Conservation (phyloP, 352 stramenopile species). For the Aphanomyces astaci region DNA sequence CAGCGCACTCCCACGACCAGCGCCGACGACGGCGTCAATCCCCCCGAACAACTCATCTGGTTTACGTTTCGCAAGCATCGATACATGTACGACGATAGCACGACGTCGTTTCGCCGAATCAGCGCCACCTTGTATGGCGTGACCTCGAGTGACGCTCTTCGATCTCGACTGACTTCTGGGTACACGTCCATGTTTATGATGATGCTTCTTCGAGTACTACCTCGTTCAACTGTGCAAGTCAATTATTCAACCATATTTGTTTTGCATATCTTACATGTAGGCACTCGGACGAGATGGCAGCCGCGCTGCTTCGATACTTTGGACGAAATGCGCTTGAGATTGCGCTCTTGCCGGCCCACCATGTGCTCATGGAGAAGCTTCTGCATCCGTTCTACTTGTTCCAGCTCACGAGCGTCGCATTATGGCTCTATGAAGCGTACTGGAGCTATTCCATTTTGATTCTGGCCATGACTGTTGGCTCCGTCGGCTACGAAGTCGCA, state of each 20-base stretch:
- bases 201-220: not conserved
- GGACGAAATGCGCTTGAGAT: slow-evolving; percentile 55
- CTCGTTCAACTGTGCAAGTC: not conserved
- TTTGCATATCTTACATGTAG: not conserved
- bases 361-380: slow-evolving; percentile 55
- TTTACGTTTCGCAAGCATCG: slow-evolving; percentile 69
- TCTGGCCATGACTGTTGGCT: slow-evolving; percentile 50
- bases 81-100: slow-evolving; percentile 51
- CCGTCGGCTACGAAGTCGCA: slow-evolving; percentile 58
- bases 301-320: slow-evolving; percentile 37
- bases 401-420: slow-evolving; percentile 51
- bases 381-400: slow-evolving; percentile 78
- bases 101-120: slow-evolving; percentile 41
- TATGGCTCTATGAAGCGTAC: slow-evolving; percentile 67
- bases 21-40: not conserved
- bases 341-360: slow-evolving; percentile 35
- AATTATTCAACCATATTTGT: not conserved
- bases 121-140: slow-evolving; percentile 3
- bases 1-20: slow-evolving; percentile 3
- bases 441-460: slow-evolving; percentile 66
- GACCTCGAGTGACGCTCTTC: slow-evolving; percentile 18
- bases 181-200: not conserved
- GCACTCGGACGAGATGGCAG: slow-evolving; percentile 30
- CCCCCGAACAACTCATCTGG: slow-evolving; percentile 28
- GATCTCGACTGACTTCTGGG: not conserved